phyloP scores from a whole-genome alignment of 257 asterid genomes.

The Cynanchum wilfordii region DNA sequence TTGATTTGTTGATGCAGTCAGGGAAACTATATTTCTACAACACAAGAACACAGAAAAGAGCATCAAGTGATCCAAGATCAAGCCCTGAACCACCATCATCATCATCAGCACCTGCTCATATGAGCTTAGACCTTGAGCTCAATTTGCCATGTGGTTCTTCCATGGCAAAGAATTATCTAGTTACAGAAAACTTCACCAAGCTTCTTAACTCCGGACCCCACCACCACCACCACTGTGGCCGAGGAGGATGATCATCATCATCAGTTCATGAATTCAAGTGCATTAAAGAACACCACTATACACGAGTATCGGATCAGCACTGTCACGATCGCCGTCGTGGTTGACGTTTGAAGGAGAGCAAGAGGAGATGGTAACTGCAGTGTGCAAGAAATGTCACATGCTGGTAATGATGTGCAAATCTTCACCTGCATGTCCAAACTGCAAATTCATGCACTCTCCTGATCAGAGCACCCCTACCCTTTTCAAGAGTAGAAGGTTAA shows the following conservation, averaged over 20 bases:
- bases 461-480: slow-evolving; percentile 27
- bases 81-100: slow-evolving; percentile 12
- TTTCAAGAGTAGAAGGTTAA: slow-evolving; percentile 29
- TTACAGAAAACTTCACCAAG: slow-evolving; percentile 12
- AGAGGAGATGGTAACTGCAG: slow-evolving; percentile 70
- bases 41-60: slow-evolving; percentile 48
- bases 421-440: slow-evolving; percentile 65
- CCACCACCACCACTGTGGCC: background rate
- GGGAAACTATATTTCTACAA: slow-evolving; percentile 57
- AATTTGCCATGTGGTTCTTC: slow-evolving; percentile 51
- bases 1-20: slow-evolving; percentile 33
- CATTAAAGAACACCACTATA: background rate
- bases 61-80: slow-evolving; percentile 40
- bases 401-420: slow-evolving; percentile 70
- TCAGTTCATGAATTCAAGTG: background rate
- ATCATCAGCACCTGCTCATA: slow-evolving; percentile 18
- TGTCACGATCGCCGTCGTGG: slow-evolving; percentile 52
- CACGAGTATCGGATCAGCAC: slow-evolving; percentile 8
- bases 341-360: slow-evolving; percentile 49
- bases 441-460: slow-evolving; percentile 58
- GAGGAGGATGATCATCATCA: background rate
- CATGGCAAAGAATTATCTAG: slow-evolving; percentile 17
- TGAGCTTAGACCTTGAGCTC: slow-evolving; percentile 72
- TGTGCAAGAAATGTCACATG: slow-evolving; percentile 73
- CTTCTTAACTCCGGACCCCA: background rate